phyloP scores from a whole-genome alignment of 1,284 basidiomycete genomes.

The Waitea zeae region DNA sequence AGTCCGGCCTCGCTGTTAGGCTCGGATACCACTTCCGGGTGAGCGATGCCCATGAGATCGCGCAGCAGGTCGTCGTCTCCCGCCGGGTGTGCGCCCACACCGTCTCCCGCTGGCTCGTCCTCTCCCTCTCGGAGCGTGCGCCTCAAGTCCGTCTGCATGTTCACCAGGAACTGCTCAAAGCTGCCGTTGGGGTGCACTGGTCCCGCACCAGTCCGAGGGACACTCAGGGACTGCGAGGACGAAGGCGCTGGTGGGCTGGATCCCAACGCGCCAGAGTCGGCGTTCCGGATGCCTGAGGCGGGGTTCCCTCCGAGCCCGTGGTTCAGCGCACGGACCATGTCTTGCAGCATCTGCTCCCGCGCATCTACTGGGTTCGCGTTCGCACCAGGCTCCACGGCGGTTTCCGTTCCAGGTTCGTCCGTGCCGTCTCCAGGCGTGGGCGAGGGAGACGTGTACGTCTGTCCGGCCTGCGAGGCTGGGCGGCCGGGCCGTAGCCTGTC shows the following conservation, averaged over 20 bases:
- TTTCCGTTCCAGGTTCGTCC: neutral
- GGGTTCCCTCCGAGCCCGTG: neutral
- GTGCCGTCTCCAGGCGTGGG: neutral
- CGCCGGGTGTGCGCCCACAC: neutral
- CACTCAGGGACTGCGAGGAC: neutral
- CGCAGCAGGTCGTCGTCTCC: neutral
- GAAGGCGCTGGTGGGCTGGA: neutral
- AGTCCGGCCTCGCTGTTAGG: neutral
- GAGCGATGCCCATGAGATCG: neutral
- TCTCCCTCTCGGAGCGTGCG: slow-evolving; percentile 23
- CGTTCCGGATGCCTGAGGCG: no score
- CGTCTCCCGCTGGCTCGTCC: neutral
- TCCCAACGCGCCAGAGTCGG: no score
- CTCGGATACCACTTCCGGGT: no score
- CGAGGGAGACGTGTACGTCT: neutral
- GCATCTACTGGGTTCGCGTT: neutral
- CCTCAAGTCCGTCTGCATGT: slow-evolving; percentile 53
- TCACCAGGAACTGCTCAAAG: slow-evolving; percentile 60
- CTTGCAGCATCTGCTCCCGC: neutral
- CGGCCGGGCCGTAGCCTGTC: neutral
- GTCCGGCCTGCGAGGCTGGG: neutral
- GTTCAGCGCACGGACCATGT: neutral
- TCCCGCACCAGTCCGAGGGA: neutral
- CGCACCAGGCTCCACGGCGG: no score
- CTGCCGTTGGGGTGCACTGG: slow-evolving; percentile 41